Conservation (phyloP, 257 asterid species). For the Vinca minor region DNA sequence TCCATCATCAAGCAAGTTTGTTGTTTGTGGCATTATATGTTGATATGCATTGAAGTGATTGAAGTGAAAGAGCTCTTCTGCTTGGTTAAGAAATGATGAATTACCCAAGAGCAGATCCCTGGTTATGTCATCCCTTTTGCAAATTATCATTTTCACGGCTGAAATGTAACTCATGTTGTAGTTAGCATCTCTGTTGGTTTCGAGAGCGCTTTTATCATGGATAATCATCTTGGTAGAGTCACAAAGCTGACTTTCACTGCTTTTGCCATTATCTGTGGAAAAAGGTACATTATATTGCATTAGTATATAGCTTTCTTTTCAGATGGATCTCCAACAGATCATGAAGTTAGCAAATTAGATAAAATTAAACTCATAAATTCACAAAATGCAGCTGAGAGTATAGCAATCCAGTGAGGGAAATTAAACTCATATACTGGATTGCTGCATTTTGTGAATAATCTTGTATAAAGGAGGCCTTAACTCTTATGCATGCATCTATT, state of each 20-base stretch:
- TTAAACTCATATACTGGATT: no score
- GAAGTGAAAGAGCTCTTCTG: slow-evolving; percentile 26
- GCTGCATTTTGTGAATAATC: no score
- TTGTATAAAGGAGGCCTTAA: no score
- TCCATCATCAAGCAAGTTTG: slow-evolving; percentile 2
- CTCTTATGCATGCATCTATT: no score
- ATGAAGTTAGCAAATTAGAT: no score
- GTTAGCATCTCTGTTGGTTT: slow-evolving; percentile 12
- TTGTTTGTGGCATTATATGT: slow-evolving; percentile 7
- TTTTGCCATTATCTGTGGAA: slow-evolving; percentile 32
- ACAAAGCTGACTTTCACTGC: slow-evolving; percentile 15
- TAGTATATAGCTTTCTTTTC: background rate
- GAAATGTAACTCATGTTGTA: background rate
- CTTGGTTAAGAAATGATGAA: slow-evolving; percentile 23
- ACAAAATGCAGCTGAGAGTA: no score
- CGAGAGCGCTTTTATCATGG: slow-evolving; percentile 12
- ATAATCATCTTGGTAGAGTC: slow-evolving; percentile 17
- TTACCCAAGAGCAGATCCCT: slow-evolving; percentile 33
- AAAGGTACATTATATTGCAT: slow-evolving; percentile 12
- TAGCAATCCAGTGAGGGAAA: no score
- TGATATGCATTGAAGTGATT: slow-evolving; percentile 11
- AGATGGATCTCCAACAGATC: no score
- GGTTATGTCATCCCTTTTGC: slow-evolving; percentile 14
- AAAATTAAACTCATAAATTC: no score
- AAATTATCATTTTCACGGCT: slow-evolving; percentile 16